Base-by-base conservation (phyloP, 164 flowering plant genomes). In the Dillenia turbinata region DNA sequence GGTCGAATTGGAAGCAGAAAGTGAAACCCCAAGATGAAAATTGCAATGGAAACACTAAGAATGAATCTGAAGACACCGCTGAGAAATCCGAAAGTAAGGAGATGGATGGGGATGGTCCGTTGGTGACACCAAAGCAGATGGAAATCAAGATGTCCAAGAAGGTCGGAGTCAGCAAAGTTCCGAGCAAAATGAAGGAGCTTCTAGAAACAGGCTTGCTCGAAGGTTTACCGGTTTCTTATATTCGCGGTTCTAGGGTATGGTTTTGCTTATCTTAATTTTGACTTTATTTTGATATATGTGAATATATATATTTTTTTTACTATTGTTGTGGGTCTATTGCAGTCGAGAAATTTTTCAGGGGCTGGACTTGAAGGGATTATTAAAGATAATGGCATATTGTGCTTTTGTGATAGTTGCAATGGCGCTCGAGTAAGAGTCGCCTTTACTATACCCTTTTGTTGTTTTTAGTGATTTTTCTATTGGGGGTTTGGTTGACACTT, bases 161-260 rank as follows among this genome's bases (percentile, higher is more conserved):
- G 69, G 57, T 64, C 50, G 66, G 59, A 49, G 43, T 33, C 49
- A 79, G 70, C 69, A 81, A 75, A 69, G 51, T 66, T 47, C 89
- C 88, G 0, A 17, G 72, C 9, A 83, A 64, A 57, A 63, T 85
- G 56, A 82, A 75, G 70, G 93, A 85, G 44, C 78, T 90, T 52
- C 79, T 90, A 17, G 85, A 69, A 26, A 83, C 87, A 5, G 91
- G 95, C 26, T 60, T 90, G 66, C 81, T 90, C 1, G 95, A 90
- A 69, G 95, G 91, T 10, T 26, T 76, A 16, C 49, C 53, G 26
- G 92, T 90, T 43, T 71, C 60, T 56, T 90, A 88, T 33, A 2
- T 75, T 7, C 78, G 78, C 10, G 81, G 85, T 4, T 15, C 71
- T 11, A 78, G 79, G 92, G 97, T 87, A 69, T 33, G 24, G 10